A percentile compares a stretch with the other conserved stretches of the same genome.
Evolutionary conservation across 106 monocot species (phyloP).

Genomic region (Iris macrosiphon): DNA sequence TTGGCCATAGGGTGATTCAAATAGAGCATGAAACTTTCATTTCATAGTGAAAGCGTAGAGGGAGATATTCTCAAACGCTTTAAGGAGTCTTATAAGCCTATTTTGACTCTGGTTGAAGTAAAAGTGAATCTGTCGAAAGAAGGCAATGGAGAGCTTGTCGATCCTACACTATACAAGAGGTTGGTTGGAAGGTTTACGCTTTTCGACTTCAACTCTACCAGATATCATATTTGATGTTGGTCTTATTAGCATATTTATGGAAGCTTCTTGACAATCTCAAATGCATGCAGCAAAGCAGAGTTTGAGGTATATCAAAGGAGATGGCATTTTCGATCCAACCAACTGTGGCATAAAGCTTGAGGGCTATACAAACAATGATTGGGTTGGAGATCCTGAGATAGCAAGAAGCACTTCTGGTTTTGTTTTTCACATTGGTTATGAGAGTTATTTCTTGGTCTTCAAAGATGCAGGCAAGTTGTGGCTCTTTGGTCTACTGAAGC

Average conservation of each 20-base stretch:
- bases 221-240: slow-evolving; percentile 8
- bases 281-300: neutral
- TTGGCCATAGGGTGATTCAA: too few relatives aligned
- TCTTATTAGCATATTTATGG: slow-evolving; percentile 7
- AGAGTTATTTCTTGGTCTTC: neutral
- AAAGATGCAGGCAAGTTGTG: neutral
- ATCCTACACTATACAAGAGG: neutral
- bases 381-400: neutral
- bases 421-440: neutral
- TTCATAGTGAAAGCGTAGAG: too few relatives aligned
- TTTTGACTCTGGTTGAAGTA: too few relatives aligned
- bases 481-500: neutral
- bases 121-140: neutral
- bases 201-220: neutral
- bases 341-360: too few relatives aligned
- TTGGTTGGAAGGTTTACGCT: slow-evolving; percentile 8
- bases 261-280: neutral
- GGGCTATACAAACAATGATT: too few relatives aligned
- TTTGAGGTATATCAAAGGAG: slow-evolving; percentile 1
- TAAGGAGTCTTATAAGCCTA: too few relatives aligned
- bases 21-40: too few relatives aligned
- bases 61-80: too few relatives aligned
- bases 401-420: neutral
- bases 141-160: neutral
- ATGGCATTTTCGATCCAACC: neutral